Conservation (phyloP, 352 stramenopile species). For the Globisporangium parvum region DNA sequence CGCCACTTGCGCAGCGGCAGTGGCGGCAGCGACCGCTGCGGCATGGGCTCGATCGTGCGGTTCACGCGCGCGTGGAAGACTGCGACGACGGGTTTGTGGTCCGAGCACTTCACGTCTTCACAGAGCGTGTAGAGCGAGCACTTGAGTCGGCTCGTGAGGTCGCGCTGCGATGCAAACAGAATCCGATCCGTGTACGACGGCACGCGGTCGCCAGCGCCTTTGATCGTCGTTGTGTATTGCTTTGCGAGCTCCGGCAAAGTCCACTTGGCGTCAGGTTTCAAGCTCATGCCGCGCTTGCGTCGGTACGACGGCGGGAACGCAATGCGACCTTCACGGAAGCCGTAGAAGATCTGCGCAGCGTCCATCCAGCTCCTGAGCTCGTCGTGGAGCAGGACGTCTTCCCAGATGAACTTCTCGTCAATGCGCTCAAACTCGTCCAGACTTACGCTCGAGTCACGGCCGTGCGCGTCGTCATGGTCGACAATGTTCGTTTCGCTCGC, state of each 20-base stretch:
- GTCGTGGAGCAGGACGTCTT: conserved; percentile 64
- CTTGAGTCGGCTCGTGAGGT: conserved; percentile 55
- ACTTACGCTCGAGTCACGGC: conserved; percentile 2
- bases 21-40: conserved; percentile 30
- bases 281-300: conserved; percentile 34
- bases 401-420: conserved; percentile 40
- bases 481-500: not conserved
- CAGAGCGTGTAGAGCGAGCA: conserved; percentile 68
- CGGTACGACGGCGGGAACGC: conserved; percentile 74
- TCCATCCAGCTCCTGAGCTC: conserved; percentile 58
- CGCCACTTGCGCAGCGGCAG: conserved; percentile 39
- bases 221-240: conserved; percentile 55
- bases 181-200: conserved; percentile 90
- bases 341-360: conserved; percentile 56
- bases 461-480: not conserved
- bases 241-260: conserved; percentile 22
- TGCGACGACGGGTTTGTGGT: conserved; percentile 81
- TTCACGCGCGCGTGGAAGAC: conserved; percentile 69
- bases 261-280: conserved; percentile 10
- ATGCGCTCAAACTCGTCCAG: conserved; percentile 23
- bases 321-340: conserved; percentile 73
- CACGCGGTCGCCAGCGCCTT: conserved; percentile 55
- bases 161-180: conserved; percentile 69
- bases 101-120: conserved; percentile 66
- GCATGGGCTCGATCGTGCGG: conserved; percentile 45